Evolutionary conservation across 352 stramenopile species (phyloP).

Genomic region (Phytopythium vexans): DNA sequence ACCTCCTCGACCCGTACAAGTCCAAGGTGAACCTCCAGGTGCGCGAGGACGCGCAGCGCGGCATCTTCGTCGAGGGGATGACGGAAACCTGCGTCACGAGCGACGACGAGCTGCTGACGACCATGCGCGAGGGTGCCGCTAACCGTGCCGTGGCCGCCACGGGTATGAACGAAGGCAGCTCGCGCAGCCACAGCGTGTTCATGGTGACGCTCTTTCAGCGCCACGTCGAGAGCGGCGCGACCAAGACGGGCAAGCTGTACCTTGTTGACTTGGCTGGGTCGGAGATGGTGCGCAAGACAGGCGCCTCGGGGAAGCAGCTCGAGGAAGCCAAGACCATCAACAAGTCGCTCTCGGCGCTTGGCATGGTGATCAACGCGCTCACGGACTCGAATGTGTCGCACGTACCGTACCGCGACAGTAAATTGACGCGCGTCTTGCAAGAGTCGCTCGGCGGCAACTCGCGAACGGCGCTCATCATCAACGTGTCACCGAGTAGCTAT

Average conservation of each 20-base stretch:
- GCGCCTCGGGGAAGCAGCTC: conserved; percentile 84
- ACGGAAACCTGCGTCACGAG: conserved; percentile 92
- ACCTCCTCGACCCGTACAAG: conserved; percentile 91
- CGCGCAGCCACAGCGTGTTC: conserved; percentile 90
- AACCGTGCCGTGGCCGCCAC: conserved; percentile 89
- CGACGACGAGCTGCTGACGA: conserved; percentile 82
- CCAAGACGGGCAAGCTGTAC: conserved; percentile 89
- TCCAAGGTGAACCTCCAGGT: conserved; percentile 91
- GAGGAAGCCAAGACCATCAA: conserved; percentile 97
- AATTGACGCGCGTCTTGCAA: conserved; percentile 91
- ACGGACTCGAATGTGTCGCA: conserved; percentile 78
- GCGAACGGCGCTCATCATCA: conserved; percentile 93
- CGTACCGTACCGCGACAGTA: conserved; percentile 90
- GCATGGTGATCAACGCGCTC: conserved; percentile 94
- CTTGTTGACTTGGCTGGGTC: conserved; percentile 93
- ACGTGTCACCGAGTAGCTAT: conserved; percentile 87
- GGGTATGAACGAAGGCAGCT: conserved; percentile 93
- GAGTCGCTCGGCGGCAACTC: conserved; percentile 94
- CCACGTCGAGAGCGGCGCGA: conserved; percentile 84
- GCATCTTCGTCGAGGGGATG: conserved; percentile 93
- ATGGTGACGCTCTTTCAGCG: conserved; percentile 89
- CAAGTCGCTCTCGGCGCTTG: conserved; percentile 91
- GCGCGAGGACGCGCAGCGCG: conserved; percentile 82
- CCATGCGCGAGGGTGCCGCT: conserved; percentile 75
- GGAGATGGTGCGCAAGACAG: conserved; percentile 94